Base-by-base conservation (phyloP, 164 flowering plant genomes). In the Litsea cubeba region DNA sequence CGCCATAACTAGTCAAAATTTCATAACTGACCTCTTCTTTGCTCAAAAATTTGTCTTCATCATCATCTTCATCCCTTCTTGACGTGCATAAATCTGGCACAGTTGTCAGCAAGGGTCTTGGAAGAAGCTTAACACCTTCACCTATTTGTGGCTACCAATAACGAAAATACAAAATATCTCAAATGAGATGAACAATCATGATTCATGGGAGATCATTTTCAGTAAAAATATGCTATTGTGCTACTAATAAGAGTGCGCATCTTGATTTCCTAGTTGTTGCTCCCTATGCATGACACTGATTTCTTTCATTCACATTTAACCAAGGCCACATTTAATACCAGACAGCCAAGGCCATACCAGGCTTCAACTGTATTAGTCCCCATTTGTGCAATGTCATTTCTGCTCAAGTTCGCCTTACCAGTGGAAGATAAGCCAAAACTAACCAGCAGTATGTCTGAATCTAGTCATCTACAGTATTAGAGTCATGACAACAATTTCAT, bases 61-160 rank as follows among this genome's bases (percentile, higher is more conserved):
- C 84, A 65, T 78, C 86, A 73, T 35, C 82, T 65, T 81, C 86
- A 70, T n/a, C 76, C 73, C 81, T 80, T 62, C 75, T 81, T 22
- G 78, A 72, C n/a, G 75, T 57, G n/a, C 49, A 62, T 18, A 62
- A 67, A 50, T 76, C 84, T 71, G 68, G 69, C 58, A 78, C 49
- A 22, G 84, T 65, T 24, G 77, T 35, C 71, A 94, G 93, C 78
- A 85, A 79, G 69, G 97, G 97, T 76, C 85, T 86, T 51, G 98
- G 96, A 77, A 92, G 94, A 72, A 79, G 74, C 79, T 80, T 86
- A 57, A 79, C 68, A 57, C 79, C 66, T 57, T 86, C 88, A 28
- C 76, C 79, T 71, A 80, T 74, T 17, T 81, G 86, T 49, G 85
- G 86, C 98, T 89, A 87, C 80, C 65, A 79, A 58, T 12, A 78